These are phyloP conservation scores for Amyloporia xantha DNA, from an alignment of 768 basidiomycete species.

Conservation along the genomic window DNA sequence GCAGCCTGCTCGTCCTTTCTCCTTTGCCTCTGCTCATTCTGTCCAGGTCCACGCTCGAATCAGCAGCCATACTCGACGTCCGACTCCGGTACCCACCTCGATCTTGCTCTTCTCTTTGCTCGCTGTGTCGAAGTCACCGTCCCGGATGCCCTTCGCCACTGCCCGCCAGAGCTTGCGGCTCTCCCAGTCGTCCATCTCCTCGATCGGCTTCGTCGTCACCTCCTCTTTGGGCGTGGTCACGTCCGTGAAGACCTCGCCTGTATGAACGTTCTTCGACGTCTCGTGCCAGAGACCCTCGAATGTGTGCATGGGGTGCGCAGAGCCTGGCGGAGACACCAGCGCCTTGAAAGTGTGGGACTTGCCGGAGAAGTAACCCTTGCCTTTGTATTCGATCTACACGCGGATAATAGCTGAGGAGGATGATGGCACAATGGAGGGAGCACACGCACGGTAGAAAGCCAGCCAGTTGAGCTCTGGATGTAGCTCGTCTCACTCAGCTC, in stretches of 20 bases:
- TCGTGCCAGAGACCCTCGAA: conserved; percentile 84
- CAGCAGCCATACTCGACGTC: too few species aligned
- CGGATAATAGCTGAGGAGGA: neutral
- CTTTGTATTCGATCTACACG: conserved; percentile 78
- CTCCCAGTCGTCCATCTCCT: conserved; percentile 77
- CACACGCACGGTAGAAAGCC: conserved; percentile 40
- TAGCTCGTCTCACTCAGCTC: conserved; percentile 80
- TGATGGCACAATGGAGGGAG: neutral
- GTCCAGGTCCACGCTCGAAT: conserved; percentile 4
- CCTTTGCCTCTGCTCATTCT: conserved; percentile 92
- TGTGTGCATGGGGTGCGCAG: conserved; percentile 34
- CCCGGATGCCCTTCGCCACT: conserved; percentile 87
- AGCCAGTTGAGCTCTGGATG: conserved; percentile 66
- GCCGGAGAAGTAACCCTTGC: conserved; percentile 92
- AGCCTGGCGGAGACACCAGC: conserved; percentile 45
- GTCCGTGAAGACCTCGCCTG: conserved; percentile 64
- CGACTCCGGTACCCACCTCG: conserved; percentile 51
- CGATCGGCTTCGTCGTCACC: conserved; percentile 54
- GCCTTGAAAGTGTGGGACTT: conserved; percentile 94
- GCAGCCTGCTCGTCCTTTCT: conserved; percentile 74
- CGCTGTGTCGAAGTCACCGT: conserved; percentile 89
- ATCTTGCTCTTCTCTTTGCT: conserved; percentile 84
- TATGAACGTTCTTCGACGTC: conserved; percentile 46
- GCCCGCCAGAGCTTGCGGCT: conserved; percentile 77
- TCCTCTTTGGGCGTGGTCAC: conserved; percentile 70